Evolutionary conservation across 148 eudicot genomes (phyloP), one percentile per base, ranked within the genome.

Genomic region (Fallopia convolvulus): DNA sequence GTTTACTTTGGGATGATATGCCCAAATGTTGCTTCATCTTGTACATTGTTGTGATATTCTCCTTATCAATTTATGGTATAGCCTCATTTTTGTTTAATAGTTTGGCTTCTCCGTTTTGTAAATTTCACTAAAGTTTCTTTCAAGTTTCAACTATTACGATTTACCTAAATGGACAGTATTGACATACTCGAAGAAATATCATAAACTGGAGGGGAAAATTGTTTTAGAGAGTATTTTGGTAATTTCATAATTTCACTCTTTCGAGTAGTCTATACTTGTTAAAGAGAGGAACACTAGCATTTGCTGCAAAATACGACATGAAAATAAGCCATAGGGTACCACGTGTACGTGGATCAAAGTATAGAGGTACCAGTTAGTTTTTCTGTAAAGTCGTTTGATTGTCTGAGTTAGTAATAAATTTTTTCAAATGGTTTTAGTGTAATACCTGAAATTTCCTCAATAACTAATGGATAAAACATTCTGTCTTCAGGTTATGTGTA

Each of bases 401-500:
- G 10, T 20, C 13, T 58, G 26, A 23, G 13, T 12, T 58, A 20
- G 32, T 5, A 58, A 20, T 20, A 20, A 21, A 1, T 61, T 5
- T 61, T 61, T 61, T 26, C 9, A 23, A 61, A 23, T 61, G 39
- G 70, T 61, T 61, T 21, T 61, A 39, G 26, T 1, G 23, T 40
- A 71, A 39, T 13, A 61, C 70, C 15, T 30, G 32, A 58, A 8
- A 61, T 71, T 39, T 8, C 23, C 12, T 17, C 14, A 70, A 5
- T 36, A n/a, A 39, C 74, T 39, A 39, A 36, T 71, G 2, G 10
- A 39, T 71, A 39, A 39, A 18, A 39, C 46, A 30, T 61, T 3
- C 32, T 61, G 39, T 77, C 81, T 77, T 79, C 94, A 93, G 98
- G 89, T 79, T 93, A 76, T 93, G 98, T 84, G 87, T 93, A 82